Evolutionary conservation across 108 stramenopile species (phyloP), one percentile per base, ranked within the genome.

Genomic region (Pseudonitzschia multiseries): DNA sequence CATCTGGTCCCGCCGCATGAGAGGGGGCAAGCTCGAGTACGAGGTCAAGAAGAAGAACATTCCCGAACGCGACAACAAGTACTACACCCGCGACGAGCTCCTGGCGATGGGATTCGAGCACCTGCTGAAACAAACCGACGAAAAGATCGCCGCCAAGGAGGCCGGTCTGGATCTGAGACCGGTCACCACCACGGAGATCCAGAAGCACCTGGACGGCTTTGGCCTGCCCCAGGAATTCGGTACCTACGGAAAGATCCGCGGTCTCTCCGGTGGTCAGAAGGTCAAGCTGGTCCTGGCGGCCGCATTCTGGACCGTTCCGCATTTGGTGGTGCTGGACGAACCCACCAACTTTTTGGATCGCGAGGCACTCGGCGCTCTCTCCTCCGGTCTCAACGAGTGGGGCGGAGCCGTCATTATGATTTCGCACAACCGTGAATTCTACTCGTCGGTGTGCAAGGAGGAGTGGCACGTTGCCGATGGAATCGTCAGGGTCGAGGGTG

Each of bases 321-420:
- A 99, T 82, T 78, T 99, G 57, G 82, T 99, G 40, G 93, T 99
- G 26, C 53, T 87, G 75, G 98, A 99, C 75, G 98, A 99, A 85
- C 98, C 98, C n/a, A 99, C 98, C 51, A 99, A 99, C 89, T 99
- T 93, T 81, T 89, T 99, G 54, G 98, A 99, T 84, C 84, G 98
- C 9, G 98, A 99, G 68, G 95, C 96, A 2, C 81, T 99, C 12
- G 98, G 98, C 4, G 97, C 97, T 8, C 80, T 99, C 15, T 95
- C 94, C 42, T 79, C 82, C 9, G 98, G 94, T 27, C 85, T 99
- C 54, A 91, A 96, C 71, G 88, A 93, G 26, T 99, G 96, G 93
- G 93, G 97, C 63, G 98, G 98, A 10, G 94, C 96, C 69, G 97
- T 99, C 13, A 86, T 99, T 65, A 99, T 99, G 93, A 99, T 99